phyloP scores from a whole-genome alignment of 2,329 filamentous ascomycete genomes.

The Colletotrichum salicis region DNA sequence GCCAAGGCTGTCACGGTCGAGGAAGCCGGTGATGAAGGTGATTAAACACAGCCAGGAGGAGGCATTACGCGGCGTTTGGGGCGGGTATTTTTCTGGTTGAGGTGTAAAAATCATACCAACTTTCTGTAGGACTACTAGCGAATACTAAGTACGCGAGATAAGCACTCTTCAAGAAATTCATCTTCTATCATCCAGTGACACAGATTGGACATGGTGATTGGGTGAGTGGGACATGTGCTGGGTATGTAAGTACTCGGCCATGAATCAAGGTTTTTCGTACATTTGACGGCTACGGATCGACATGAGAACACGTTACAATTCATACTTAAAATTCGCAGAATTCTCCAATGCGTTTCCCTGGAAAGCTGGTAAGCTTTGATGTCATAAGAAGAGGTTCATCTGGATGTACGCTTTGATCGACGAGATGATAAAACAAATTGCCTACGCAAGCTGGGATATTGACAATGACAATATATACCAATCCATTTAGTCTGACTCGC shows the following conservation, averaged over 20 bases:
- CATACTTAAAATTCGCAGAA: too few relatives aligned
- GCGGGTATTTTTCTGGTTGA: slow-evolving; percentile 6
- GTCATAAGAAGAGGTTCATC: background rate
- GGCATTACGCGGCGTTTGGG: slow-evolving; percentile 29
- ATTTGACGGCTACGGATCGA: background rate
- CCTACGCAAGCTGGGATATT: background rate
- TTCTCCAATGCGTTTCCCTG: too few relatives aligned
- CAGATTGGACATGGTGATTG: background rate
- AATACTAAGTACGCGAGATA: background rate
- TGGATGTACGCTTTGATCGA: background rate
- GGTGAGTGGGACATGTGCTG: background rate
- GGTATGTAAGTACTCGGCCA: background rate
- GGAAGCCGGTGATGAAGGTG: slow-evolving; percentile 54
- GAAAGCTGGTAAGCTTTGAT: too few relatives aligned
- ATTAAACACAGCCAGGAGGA: slow-evolving; percentile 37
- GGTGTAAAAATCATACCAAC: slow-evolving; percentile 35
- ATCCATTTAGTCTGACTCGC: background rate
- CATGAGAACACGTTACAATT: too few relatives aligned
- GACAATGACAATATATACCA: background rate
- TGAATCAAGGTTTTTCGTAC: background rate
- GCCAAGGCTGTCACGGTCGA: slow-evolving; percentile 59
- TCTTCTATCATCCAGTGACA: background rate
- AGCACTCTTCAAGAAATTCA: background rate
- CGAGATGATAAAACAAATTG: background rate
- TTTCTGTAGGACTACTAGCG: slow-evolving; percentile 30